These are phyloP conservation scores for Torrubiella hemipterigena DNA, from an alignment of 2,329 filamentous ascomycete genomes.

Conservation along the genomic window DNA sequence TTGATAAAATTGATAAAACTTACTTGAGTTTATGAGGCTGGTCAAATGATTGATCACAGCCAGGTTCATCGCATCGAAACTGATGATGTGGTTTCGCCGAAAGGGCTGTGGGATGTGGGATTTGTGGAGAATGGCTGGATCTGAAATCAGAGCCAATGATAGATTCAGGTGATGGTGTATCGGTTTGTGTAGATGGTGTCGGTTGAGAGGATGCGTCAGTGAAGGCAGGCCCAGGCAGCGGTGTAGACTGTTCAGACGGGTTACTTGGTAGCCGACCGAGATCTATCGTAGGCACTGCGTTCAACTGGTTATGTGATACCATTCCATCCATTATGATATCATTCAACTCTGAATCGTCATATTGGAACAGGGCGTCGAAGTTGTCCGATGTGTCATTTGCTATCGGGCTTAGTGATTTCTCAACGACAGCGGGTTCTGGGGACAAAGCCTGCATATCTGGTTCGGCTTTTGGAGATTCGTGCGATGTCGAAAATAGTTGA, in stretches of 20 bases:
- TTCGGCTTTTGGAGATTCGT: conserved; percentile 12
- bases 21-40: conserved; percentile 50
- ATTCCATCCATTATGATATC: conserved; percentile 14
- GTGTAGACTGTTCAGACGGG: conserved; percentile 29
- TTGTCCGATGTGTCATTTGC: neutral
- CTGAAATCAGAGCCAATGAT: conserved; percentile 22
- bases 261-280: conserved; percentile 18
- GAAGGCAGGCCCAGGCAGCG: conserved; percentile 23
- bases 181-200: conserved; percentile 34
- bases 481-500: conserved; percentile 17
- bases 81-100: conserved; percentile 16
- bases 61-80: conserved; percentile 23
- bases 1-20: too few species aligned
- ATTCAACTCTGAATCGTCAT: conserved; percentile 10
- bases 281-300: conserved; percentile 11
- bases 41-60: conserved; percentile 34
- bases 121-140: conserved; percentile 23
- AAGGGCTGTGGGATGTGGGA: conserved; percentile 11
- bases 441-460: conserved; percentile 1
- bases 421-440: too few species aligned
- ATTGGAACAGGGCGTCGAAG: too few species aligned
- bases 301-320: conserved; percentile 13
- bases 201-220: conserved; percentile 28
- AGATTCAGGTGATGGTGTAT: conserved; percentile 28
- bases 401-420: too few species aligned